Evolutionary conservation across 495 filamentous ascomycete species (phyloP), one percentile per base, ranked within the genome.

Genomic region (Penicillium paradoxum): DNA sequence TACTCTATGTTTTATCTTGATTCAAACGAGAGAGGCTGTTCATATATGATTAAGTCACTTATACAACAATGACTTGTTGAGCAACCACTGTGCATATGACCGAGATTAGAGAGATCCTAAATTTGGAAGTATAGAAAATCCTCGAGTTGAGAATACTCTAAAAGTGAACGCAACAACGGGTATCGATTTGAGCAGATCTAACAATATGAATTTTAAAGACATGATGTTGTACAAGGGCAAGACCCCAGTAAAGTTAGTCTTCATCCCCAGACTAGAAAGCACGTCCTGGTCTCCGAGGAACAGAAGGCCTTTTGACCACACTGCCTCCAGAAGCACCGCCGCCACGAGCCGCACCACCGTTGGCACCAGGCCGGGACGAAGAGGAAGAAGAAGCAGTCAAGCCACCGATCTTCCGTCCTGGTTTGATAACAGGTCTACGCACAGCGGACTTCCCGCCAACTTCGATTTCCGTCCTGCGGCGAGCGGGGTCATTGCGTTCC

Each of bases 301-400:
- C 67, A 0, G 59, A 60, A 27, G 85, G 84, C 64, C 82, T 87
- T 63, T 82, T 85, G 13, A 89, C 85, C 32, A 74, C 74, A 51
- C 71, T 75, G 5, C 69, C 66, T 14, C 59, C 56, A 17, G 65
- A 56, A 55, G 50, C 50, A 14, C 74, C 72, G 1, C 79, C 76
- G 43, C 71, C 73, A 3, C 68, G 66, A 9, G 62, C 62, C n/a
- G 59, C 58, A 18, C 66, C 59, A 49, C 45, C 51, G 51, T 73
- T 72, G 10, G 60, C 68, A 45, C 78, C 72, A 58, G 80, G 83
- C 58, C 82, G 81, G 13, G 68, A 69, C 19, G 73, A 62, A n/a
- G 62, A 58, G 3, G 69, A 65, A 4, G 62, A 65, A 8, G 70
- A 68, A 18, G 70, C 69, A 49, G 71, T 61, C 15, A 75, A 60